Percentiles rank a stretch among this genome's conserved stretches.
Conservation (phyloP, 768 basidiomycete species). For the Naematelia encephala region DNA sequence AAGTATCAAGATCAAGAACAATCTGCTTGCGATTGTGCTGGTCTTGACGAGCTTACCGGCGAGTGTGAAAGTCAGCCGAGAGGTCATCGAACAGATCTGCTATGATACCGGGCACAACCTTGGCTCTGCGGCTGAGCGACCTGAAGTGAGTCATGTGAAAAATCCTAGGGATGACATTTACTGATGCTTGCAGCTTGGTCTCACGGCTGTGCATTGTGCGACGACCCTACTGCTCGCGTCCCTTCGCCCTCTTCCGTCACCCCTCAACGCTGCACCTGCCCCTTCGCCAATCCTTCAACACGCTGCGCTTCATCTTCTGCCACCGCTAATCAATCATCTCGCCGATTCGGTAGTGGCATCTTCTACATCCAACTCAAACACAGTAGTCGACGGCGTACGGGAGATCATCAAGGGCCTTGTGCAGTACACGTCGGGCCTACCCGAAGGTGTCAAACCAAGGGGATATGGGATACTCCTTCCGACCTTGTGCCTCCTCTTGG, state of each 20-base stretch:
- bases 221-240: slow-evolving; percentile 77
- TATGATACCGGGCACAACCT: slow-evolving; percentile 80
- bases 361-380: slow-evolving; percentile 57
- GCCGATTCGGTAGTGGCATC: slow-evolving; percentile 64
- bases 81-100: slow-evolving; percentile 77
- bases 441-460: slow-evolving; percentile 60
- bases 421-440: slow-evolving; percentile 59
- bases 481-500: slow-evolving; percentile 67
- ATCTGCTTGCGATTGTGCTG: slow-evolving; percentile 79
- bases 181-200: slow-evolving; percentile 58
- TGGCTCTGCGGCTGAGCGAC: slow-evolving; percentile 56
- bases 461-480: slow-evolving; percentile 71
- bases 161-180: not conserved
- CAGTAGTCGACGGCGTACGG: slow-evolving; percentile 60
- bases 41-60: slow-evolving; percentile 75
- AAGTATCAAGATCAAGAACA: slow-evolving; percentile 80
- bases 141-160: slow-evolving; percentile 57
- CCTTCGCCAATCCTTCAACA: slow-evolving; percentile 58
- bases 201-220: slow-evolving; percentile 86
- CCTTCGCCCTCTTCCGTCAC: slow-evolving; percentile 58
- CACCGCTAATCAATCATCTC: slow-evolving; percentile 75
- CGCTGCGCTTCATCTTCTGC: slow-evolving; percentile 68
- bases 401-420: slow-evolving; percentile 82
- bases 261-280: slow-evolving; percentile 35
- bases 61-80: slow-evolving; percentile 64